phyloP scores from a whole-genome alignment of 177 flowering plant genomes.

The Tripterygium wilfordii region DNA sequence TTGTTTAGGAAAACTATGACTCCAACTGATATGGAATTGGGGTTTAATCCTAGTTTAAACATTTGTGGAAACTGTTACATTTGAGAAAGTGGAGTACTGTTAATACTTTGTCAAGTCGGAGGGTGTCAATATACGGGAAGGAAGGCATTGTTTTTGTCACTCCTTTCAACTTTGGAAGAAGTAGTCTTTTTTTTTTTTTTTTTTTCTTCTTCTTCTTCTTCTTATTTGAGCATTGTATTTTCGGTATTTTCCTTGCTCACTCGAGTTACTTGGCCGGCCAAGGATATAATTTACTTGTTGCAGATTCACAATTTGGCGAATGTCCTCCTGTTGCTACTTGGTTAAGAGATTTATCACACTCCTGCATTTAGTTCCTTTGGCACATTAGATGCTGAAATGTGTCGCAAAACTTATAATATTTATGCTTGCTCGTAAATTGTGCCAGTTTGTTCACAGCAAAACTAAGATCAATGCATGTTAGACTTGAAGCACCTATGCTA shows the following conservation, averaged over 20 bases:
- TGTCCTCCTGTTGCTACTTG: conserved; percentile 75
- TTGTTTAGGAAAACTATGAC: too few species aligned
- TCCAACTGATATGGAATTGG: too few species aligned
- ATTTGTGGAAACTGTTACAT: too few species aligned
- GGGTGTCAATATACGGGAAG: conserved; percentile 85
- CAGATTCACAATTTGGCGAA: conserved; percentile 86
- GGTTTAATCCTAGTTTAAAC: too few species aligned
- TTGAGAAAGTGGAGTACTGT: too few species aligned
- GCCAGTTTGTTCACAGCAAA: too few species aligned
- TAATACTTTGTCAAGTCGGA: too few species aligned
- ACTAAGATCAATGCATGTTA: too few species aligned
- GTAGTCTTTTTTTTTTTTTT: conserved; percentile 48
- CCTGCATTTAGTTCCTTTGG: conserved; percentile 40
- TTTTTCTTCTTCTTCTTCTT: too few species aligned
- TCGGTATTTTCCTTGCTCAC: conserved; percentile 74
- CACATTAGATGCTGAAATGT: conserved; percentile 18
- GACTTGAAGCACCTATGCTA: too few species aligned
- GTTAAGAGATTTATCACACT: conserved; percentile 77
- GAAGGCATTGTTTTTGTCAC: conserved; percentile 94
- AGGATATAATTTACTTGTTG: conserved; percentile 89
- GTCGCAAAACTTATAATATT: conserved; percentile 14
- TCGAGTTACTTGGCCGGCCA: conserved; percentile 90
- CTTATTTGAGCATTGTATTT: conserved; percentile 68
- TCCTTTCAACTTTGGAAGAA: conserved; percentile 59
- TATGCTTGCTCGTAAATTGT: too few species aligned